Conservation (phyloP, 169 alveolate species). For the Neospora caninum region DNA sequence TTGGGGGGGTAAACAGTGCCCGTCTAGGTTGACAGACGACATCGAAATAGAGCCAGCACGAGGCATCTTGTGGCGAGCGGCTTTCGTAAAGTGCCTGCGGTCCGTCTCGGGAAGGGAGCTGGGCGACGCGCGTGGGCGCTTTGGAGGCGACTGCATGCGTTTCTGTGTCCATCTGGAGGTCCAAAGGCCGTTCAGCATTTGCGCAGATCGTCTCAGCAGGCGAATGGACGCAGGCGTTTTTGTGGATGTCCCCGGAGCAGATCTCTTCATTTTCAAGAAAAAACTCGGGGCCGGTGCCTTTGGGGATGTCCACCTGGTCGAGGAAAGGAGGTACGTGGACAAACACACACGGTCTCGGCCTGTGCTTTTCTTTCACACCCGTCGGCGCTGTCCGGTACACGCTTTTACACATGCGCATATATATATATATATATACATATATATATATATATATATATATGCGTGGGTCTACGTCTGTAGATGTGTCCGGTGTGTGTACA, state of each 20-base stretch:
- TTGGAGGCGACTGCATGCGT: neutral
- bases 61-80: too few species aligned
- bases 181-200: neutral
- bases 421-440: neutral
- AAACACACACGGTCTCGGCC: neutral
- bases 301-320: conserved; percentile 77
- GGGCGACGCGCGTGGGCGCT: too few species aligned
- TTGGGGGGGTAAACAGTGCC: too few species aligned
- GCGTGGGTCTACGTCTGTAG: neutral
- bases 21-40: too few species aligned
- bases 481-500: neutral
- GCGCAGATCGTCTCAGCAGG: neutral
- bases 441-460: neutral
- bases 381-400: neutral
- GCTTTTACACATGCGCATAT: neutral
- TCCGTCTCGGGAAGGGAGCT: too few species aligned
- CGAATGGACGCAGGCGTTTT: neutral
- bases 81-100: too few species aligned
- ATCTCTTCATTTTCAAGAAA: conserved; percentile 67
- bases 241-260: neutral
- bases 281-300: conserved; percentile 77
- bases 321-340: conserved; percentile 46
- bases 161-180: neutral
- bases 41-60: too few species aligned
- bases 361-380: neutral